Percentiles rank a stretch among this genome's conserved stretches.
Evolutionary conservation across 805 yeast species (phyloP).

Genomic region (Gaillardinia entomophila): DNA sequence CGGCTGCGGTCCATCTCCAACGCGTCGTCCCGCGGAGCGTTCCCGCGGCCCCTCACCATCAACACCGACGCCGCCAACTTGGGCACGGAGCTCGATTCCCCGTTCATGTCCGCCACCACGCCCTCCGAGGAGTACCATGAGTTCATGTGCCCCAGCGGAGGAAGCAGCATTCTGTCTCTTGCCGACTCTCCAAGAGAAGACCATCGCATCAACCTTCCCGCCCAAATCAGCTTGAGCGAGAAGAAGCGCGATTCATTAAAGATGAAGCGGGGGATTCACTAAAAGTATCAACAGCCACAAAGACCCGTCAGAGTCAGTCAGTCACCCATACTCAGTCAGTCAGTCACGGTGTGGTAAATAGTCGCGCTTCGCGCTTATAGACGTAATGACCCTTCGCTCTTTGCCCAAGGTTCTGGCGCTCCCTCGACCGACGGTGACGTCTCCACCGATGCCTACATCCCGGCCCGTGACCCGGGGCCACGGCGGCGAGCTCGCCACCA

Average conservation of each 20-base stretch:
- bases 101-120: conserved; percentile 34
- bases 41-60: conserved; percentile 32
- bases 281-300: conserved; percentile 1
- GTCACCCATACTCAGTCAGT: too few relatives aligned
- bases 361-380: too few relatives aligned
- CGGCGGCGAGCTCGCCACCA: too few relatives aligned
- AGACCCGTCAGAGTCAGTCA: not conserved
- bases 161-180: conserved; percentile 2
- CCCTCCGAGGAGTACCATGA: conserved; percentile 31
- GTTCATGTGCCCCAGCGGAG: conserved; percentile 12
- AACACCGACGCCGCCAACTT: conserved; percentile 30
- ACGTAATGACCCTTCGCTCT: too few relatives aligned
- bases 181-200: conserved; percentile 5
- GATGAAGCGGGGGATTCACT: conserved; percentile 40
- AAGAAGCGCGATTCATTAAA: conserved; percentile 41
- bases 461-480: too few relatives aligned
- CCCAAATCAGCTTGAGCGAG: conserved; percentile 33
- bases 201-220: conserved; percentile 20
- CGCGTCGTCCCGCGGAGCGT: conserved; percentile 14
- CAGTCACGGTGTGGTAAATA: too few relatives aligned
- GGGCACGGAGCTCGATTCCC: conserved; percentile 28
- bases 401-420: too few relatives aligned
- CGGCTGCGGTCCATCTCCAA: conserved; percentile 13
- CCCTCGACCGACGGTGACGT: too few relatives aligned
- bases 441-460: too few relatives aligned